Percentiles rank a stretch among this genome's conserved stretches.
phyloP scores from a whole-genome alignment of 139 green algal species.

The Chlorella ohadii region DNA sequence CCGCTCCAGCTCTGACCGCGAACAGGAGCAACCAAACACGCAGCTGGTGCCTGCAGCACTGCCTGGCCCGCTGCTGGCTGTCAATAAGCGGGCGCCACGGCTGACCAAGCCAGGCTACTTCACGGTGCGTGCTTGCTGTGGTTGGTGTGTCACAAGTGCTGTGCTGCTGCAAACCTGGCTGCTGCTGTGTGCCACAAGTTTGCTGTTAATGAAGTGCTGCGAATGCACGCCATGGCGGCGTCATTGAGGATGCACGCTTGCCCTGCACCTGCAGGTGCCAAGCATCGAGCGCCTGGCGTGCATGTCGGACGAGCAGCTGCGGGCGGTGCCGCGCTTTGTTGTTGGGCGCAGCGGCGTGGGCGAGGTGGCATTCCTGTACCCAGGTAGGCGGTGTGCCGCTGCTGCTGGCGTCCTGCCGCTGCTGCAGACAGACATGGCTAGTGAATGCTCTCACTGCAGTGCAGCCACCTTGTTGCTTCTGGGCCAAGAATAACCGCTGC shows the following conservation, averaged over 20 bases:
- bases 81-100: conserved; percentile 30
- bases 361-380: conserved; percentile 51
- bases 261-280: conserved; percentile 3
- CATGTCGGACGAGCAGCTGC: conserved; percentile 38
- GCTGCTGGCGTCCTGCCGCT: background rate
- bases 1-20: background rate
- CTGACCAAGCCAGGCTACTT: conserved; percentile 38
- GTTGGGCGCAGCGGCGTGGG: conserved; percentile 38
- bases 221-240: too few species aligned
- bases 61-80: too few species aligned
- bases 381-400: background rate
- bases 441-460: too few species aligned
- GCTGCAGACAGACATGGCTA: too few species aligned
- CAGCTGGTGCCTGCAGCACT: background rate
- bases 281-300: conserved; percentile 14
- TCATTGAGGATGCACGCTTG: too few species aligned
- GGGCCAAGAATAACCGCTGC: too few species aligned
- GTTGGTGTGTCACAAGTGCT: background rate
- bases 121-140: conserved; percentile 10
- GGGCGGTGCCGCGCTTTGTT: conserved; percentile 35
- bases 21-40: background rate
- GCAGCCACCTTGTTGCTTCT: too few species aligned
- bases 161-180: background rate
- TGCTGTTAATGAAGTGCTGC: too few species aligned
- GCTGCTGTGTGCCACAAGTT: too few species aligned